These are phyloP conservation scores for Amniculicola lignicola DNA, from an alignment of 495 filamentous ascomycete genomes.

Conservation along the genomic window DNA sequence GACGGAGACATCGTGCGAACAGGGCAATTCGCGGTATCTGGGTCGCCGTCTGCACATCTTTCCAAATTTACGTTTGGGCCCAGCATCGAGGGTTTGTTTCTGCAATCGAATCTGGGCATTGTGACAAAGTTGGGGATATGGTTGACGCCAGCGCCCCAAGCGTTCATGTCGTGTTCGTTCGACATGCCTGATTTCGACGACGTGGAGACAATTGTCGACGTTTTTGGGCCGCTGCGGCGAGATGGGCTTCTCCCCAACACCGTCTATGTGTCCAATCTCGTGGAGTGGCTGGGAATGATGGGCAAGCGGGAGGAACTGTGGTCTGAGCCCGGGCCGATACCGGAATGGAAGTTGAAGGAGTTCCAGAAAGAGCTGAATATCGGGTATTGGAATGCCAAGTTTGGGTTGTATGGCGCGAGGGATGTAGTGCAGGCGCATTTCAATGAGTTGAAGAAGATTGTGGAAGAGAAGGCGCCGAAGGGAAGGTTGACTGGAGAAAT, in stretches of 20 bases:
- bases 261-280: constrained; percentile 37
- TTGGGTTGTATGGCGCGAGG: constrained; percentile 48
- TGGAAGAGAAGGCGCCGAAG: constrained; percentile 39
- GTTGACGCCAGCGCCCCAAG: constrained; percentile 49
- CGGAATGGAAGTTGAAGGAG: constrained; percentile 47
- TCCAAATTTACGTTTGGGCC: constrained; percentile 52
- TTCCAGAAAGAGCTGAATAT: constrained; percentile 45
- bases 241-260: constrained; percentile 30
- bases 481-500: constrained; percentile 42
- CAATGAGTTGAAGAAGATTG: constrained; percentile 44
- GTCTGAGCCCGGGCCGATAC: constrained; percentile 47
- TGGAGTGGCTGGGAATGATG: constrained; percentile 49
- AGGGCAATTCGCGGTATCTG: constrained; percentile 34
- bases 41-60: constrained; percentile 43
- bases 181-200: constrained; percentile 49
- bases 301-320: constrained; percentile 48
- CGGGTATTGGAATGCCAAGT: constrained; percentile 49
- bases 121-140: constrained; percentile 51
- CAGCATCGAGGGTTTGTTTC: constrained; percentile 49
- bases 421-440: constrained; percentile 48
- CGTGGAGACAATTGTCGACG: constrained; percentile 47
- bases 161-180: constrained; percentile 51
- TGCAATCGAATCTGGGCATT: constrained; percentile 50
- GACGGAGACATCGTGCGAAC: constrained; percentile 32
- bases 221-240: constrained; percentile 39